Percentiles rank a stretch among this genome's conserved stretches.
phyloP scores from a whole-genome alignment of 2,329 filamentous ascomycete species.

The Chaetomiaceae sp. region DNA sequence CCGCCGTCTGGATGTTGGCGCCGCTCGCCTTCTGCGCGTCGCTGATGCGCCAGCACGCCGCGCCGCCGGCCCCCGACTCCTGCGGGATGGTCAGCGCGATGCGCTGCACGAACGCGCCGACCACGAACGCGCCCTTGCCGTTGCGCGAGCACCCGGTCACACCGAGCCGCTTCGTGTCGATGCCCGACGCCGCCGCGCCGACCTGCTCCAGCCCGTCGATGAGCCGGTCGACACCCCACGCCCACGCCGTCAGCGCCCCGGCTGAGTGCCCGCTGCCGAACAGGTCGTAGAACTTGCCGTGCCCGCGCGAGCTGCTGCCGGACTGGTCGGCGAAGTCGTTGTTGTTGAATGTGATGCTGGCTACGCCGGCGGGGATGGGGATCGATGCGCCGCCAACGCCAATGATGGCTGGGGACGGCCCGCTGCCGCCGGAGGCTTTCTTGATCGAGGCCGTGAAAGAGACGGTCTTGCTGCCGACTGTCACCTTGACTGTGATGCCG shows the following conservation, averaged over 20 bases:
- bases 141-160: conserved; percentile 60
- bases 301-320: conserved; percentile 42
- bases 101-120: conserved; percentile 51
- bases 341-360: conserved; percentile 54
- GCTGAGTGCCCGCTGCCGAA: conserved; percentile 50
- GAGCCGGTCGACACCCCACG: conserved; percentile 56
- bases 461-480: conserved; percentile 39
- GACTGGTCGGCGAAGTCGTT: conserved; percentile 49
- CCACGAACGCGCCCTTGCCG: conserved; percentile 58
- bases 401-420: conserved; percentile 52
- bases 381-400: conserved; percentile 49
- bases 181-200: conserved; percentile 34
- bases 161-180: conserved; percentile 45
- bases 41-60: conserved; percentile 55
- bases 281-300: conserved; percentile 54
- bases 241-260: conserved; percentile 56
- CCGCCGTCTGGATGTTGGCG: conserved; percentile 54
- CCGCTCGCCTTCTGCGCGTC: conserved; percentile 44
- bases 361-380: conserved; percentile 48
- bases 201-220: conserved; percentile 53
- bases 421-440: conserved; percentile 37
- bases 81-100: conserved; percentile 57
- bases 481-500: conserved; percentile 39
- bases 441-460: conserved; percentile 39
- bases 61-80: conserved; percentile 55